Conservation (phyloP, 305 asterid species). For the Coffea humblotiana region DNA sequence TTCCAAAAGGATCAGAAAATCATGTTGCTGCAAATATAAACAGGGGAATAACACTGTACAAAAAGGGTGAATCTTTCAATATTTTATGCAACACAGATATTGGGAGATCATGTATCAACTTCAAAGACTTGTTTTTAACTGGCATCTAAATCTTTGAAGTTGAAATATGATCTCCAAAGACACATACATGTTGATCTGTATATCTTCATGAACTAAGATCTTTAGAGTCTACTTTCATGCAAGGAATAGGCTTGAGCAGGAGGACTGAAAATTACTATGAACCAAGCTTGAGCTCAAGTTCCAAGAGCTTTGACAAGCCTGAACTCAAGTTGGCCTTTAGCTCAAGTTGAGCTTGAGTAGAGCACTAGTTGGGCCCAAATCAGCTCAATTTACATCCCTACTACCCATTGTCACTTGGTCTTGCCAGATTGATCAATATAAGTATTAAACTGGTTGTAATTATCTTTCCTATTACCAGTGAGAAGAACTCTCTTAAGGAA, state of each 20-base stretch:
- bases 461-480: not conserved
- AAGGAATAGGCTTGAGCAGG: not conserved
- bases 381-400: not conserved
- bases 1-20: not conserved
- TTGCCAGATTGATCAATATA: not conserved
- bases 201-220: too few species aligned
- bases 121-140: not conserved
- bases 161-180: not conserved
- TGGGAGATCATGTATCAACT: not conserved
- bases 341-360: not conserved
- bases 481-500: not conserved
- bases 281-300: too few species aligned
- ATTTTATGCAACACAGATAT: too few species aligned
- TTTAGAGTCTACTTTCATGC: not conserved
- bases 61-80: too few species aligned
- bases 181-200: not conserved
- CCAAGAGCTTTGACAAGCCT: too few species aligned
- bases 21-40: not conserved
- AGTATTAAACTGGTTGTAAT: not conserved
- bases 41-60: not conserved
- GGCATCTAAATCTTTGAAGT: not conserved
- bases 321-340: too few species aligned
- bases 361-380: not conserved
- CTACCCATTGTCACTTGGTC: not conserved
- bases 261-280: not conserved